Evolutionary conservation across 2,329 filamentous ascomycete genomes (phyloP).

Genomic region (Penicillium occitanis): DNA sequence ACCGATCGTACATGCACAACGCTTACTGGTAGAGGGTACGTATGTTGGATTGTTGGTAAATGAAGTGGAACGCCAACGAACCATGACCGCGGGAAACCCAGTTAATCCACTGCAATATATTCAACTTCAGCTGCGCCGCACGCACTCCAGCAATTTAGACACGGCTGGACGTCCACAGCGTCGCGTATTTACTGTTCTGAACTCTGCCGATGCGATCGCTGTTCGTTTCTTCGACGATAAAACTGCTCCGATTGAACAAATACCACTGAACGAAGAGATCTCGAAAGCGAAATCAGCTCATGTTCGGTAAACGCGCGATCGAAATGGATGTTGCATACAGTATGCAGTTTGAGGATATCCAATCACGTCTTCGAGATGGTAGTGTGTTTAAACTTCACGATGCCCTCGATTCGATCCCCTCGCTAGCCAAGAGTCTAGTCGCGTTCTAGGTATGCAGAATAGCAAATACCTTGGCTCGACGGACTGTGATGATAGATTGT

Average conservation of each 20-base stretch:
- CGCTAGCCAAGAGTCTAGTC: neutral
- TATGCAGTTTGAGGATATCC: neutral
- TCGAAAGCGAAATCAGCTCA: neutral
- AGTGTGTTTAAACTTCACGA: neutral
- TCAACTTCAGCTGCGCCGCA: conserved; percentile 2
- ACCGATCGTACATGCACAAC: neutral
- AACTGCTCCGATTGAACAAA: neutral
- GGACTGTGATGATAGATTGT: neutral
- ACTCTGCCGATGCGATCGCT: neutral
- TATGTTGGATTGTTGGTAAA: neutral
- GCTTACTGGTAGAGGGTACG: neutral
- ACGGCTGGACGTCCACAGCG: neutral
- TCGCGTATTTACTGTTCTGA: neutral
- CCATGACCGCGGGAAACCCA: neutral
- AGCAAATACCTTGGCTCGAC: neutral
- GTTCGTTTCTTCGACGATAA: neutral
- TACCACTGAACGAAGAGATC: neutral
- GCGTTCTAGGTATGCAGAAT: neutral
- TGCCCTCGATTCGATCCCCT: neutral
- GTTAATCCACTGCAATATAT: neutral
- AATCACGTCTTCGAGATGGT: neutral
- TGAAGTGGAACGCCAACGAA: neutral
- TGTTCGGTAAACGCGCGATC: neutral
- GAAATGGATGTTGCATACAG: neutral
- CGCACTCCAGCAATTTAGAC: neutral